These are phyloP conservation scores for Fagus crenata DNA, from an alignment of 306 rosid species.

Conservation along the genomic window DNA sequence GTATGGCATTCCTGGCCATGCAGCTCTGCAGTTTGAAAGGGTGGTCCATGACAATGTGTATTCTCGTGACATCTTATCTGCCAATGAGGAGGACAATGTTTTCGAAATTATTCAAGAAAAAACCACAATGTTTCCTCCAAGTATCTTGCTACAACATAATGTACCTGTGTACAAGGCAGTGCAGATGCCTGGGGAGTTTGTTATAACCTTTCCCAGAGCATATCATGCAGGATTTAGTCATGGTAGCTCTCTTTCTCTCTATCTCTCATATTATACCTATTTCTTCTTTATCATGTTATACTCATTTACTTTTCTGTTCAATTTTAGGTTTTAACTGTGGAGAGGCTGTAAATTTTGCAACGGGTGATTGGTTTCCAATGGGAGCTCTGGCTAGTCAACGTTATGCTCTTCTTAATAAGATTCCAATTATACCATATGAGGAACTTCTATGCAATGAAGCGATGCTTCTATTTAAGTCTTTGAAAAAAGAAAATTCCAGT, in stretches of 20 bases:
- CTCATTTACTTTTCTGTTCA: conserved; percentile 1
- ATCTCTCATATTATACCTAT: background rate
- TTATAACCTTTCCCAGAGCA: conserved; percentile 44
- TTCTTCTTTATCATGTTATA: background rate
- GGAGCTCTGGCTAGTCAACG: conserved; percentile 37
- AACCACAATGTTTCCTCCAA: conserved; percentile 44
- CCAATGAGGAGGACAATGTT: conserved; percentile 26
- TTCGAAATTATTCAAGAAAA: conserved; percentile 33
- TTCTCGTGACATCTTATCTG: conserved; percentile 10
- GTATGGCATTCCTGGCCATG: conserved; percentile 40
- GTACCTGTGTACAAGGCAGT: conserved; percentile 43
- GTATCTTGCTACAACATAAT: conserved; percentile 31
- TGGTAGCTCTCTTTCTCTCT: conserved; percentile 23
- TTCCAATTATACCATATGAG: conserved; percentile 39
- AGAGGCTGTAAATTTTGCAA: conserved; percentile 46
- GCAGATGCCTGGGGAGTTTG: conserved; percentile 48
- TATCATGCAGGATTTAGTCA: conserved; percentile 48
- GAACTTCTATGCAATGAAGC: conserved; percentile 50
- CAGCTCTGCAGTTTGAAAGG: conserved; percentile 37
- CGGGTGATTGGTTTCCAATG: conserved; percentile 41
- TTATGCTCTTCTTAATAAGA: conserved; percentile 33
- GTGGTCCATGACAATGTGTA: conserved; percentile 29
- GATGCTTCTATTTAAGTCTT: conserved; percentile 30
- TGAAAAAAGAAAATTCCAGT: conserved; percentile 8
- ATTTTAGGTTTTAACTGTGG: conserved; percentile 48